Percentiles rank a stretch among this genome's conserved stretches.
Evolutionary conservation across 2,329 filamentous ascomycete species (phyloP).

Genomic region (Diaporthe ilicicola): DNA sequence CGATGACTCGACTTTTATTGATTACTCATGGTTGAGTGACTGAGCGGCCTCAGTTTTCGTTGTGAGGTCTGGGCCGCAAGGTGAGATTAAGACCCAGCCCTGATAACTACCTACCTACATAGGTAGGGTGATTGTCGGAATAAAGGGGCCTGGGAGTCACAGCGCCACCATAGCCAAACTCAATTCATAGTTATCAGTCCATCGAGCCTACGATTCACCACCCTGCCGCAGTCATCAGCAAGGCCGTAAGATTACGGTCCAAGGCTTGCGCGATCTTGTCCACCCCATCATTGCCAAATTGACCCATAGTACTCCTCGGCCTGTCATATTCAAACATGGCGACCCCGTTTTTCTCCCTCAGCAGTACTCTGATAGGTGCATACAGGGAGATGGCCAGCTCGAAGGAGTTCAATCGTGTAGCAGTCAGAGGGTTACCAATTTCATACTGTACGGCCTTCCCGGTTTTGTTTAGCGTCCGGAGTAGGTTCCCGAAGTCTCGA

Average conservation of each 20-base stretch:
- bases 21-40: too few species aligned
- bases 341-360: not conserved
- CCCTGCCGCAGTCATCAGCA: not conserved
- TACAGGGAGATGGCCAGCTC: not conserved
- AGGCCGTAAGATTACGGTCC: not conserved
- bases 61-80: too few species aligned
- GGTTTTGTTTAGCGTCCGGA: not conserved
- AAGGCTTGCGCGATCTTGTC: not conserved
- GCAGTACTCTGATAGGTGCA: not conserved
- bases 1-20: too few species aligned
- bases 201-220: not conserved
- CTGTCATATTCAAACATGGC: not conserved
- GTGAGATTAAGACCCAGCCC: too few species aligned
- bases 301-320: not conserved
- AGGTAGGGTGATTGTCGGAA: not conserved
- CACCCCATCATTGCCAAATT: not conserved
- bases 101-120: too few species aligned
- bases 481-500: not conserved
- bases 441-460: not conserved
- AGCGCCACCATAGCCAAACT: not conserved
- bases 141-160: not conserved
- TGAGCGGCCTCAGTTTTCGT: too few species aligned
- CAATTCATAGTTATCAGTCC: too few species aligned
- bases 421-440: not conserved
- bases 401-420: not conserved